Percentiles rank a stretch among this genome's conserved stretches.
Evolutionary conservation across 495 filamentous ascomycete species (phyloP).

Genomic region (Trichoderma virens): DNA sequence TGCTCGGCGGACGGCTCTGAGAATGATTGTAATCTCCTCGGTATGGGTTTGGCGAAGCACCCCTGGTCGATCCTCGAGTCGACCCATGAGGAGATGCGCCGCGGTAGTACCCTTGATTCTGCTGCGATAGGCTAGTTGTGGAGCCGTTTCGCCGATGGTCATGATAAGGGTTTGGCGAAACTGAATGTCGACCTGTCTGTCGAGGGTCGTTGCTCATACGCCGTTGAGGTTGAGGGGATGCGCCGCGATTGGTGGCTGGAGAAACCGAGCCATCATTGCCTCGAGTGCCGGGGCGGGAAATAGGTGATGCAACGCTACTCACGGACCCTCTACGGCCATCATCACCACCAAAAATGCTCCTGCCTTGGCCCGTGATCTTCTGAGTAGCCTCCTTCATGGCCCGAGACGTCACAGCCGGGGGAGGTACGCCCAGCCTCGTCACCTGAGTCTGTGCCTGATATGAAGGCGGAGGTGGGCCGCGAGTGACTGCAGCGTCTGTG

Average conservation of each 20-base stretch:
- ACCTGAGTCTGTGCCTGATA: constrained; percentile 65
- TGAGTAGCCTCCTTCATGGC: constrained; percentile 92
- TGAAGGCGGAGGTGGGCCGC: constrained; percentile 74
- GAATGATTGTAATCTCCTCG: constrained; percentile 27
- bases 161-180: constrained; percentile 44
- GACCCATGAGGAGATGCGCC: constrained; percentile 49
- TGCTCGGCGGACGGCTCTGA: constrained; percentile 52
- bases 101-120: constrained; percentile 48
- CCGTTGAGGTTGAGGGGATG: constrained; percentile 40
- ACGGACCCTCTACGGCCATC: constrained; percentile 42
- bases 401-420: constrained; percentile 82
- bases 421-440: constrained; percentile 70
- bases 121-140: constrained; percentile 25
- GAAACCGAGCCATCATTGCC: constrained; percentile 43
- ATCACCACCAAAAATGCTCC: constrained; percentile 59
- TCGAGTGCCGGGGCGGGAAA: constrained; percentile 37
- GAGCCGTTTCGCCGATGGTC: constrained; percentile 27
- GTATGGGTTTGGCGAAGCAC: constrained; percentile 51
- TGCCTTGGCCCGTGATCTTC: constrained; percentile 74
- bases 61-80: constrained; percentile 44
- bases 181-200: constrained; percentile 34
- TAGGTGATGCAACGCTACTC: constrained; percentile 18
- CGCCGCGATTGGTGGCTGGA: constrained; percentile 41
- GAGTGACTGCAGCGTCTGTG: constrained; percentile 37
- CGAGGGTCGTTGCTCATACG: constrained; percentile 28